A percentile compares a stretch with the other conserved stretches of the same genome.
These are phyloP conservation scores for Paratinospora sagittata DNA, from an alignment of 164 flowering plant species.

Conservation along the genomic window DNA sequence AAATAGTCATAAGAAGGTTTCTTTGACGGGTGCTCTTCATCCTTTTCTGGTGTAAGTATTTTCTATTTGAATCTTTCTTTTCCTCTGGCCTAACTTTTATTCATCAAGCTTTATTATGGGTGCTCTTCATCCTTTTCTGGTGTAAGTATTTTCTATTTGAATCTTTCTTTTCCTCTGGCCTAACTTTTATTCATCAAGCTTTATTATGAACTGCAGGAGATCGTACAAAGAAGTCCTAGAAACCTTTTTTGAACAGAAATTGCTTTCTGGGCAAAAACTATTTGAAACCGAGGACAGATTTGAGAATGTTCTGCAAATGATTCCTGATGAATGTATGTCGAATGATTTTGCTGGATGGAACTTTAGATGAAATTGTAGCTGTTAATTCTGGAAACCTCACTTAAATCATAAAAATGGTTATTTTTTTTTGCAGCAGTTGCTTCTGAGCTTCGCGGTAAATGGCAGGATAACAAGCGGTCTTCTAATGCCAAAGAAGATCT, in stretches of 20 bases:
- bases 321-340: constrained; percentile 79
- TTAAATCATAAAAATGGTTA: constrained; percentile 1
- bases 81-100: background rate
- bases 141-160: constrained; percentile 42
- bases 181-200: constrained; percentile 7
- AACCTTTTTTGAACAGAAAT: constrained; percentile 60
- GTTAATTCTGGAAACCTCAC: background rate
- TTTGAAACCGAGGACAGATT: constrained; percentile 64
- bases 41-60: constrained; percentile 84
- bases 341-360: background rate
- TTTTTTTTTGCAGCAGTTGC: constrained; percentile 58
- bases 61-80: constrained; percentile 3
- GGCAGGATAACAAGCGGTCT: constrained; percentile 61
- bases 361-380: constrained; percentile 16
- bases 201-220: constrained; percentile 48
- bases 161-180: background rate
- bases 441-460: constrained; percentile 78
- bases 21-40: constrained; percentile 67
- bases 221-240: constrained; percentile 67
- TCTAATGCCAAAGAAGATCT: constrained; percentile 57
- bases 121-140: constrained; percentile 84
- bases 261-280: constrained; percentile 52
- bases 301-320: constrained; percentile 79
- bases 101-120: constrained; percentile 21
- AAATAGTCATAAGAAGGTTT: constrained; percentile 63